Percentiles rank a stretch among this genome's conserved stretches.
These are phyloP conservation scores for Castanea sativa DNA, from an alignment of 306 rosid species.

Conservation along the genomic window DNA sequence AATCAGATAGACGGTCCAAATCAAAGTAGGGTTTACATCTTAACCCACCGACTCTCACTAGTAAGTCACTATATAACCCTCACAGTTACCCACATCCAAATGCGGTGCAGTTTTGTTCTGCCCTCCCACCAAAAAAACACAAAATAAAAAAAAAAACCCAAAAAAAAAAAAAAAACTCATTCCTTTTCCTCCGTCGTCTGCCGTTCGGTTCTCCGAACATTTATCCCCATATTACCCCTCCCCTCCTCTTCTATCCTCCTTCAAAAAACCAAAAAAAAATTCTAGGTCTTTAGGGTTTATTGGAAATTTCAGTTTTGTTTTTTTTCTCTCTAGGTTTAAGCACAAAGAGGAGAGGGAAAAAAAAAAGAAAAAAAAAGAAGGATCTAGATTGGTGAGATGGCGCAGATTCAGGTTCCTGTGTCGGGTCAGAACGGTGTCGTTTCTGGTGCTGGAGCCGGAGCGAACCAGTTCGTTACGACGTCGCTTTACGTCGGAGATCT, in stretches of 20 bases:
- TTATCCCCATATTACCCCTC: constrained; percentile 27
- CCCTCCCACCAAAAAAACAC: constrained; percentile 43
- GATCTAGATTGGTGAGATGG: constrained; percentile 34
- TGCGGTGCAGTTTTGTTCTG: constrained; percentile 73
- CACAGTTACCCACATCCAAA: constrained; percentile 15
- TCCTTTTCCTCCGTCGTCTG: not conserved
- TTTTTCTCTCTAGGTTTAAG: not conserved
- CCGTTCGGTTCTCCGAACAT: constrained; percentile 41
- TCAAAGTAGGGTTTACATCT: constrained; percentile 37
- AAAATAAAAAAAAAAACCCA: constrained; percentile 19
- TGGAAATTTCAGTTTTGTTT: not conserved
- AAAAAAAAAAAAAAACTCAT: constrained; percentile 13
- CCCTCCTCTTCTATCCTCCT: constrained; percentile 4
- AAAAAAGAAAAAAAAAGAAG: not conserved
- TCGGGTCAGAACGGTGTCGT: constrained; percentile 36
- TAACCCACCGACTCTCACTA: not conserved
- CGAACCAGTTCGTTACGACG: constrained; percentile 49
- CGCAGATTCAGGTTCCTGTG: constrained; percentile 61
- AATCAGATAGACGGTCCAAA: constrained; percentile 14
- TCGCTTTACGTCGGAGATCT: constrained; percentile 78
- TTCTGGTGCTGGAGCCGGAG: constrained; percentile 19
- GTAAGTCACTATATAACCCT: constrained; percentile 26
- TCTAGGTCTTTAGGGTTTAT: constrained; percentile 13
- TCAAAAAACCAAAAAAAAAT: no score
- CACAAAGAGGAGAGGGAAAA: constrained; percentile 4